phyloP scores from a whole-genome alignment of 176 grass and related monocot species.

The Raddia guianensis region DNA sequence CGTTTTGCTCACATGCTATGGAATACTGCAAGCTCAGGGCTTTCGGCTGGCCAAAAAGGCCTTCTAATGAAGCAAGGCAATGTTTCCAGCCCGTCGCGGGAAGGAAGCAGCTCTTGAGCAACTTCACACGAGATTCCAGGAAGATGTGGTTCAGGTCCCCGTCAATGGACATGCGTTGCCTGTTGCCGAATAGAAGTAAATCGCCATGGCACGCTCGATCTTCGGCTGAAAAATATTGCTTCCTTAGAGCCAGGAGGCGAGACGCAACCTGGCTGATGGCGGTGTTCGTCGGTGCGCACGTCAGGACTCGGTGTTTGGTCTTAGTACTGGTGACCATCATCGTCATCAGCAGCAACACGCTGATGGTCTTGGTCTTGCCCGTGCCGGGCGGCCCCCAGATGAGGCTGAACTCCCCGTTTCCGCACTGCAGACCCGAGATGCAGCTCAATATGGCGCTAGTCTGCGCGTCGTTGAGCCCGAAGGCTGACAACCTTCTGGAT shows the following conservation, averaged over 20 bases:
- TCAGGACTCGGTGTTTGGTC: constrained; percentile 44
- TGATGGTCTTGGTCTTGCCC: constrained; percentile 80
- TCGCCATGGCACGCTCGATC: constrained; percentile 20
- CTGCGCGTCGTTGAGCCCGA: constrained; percentile 63
- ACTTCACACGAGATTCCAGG: constrained; percentile 46
- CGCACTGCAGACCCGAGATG: constrained; percentile 39
- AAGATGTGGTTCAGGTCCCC: constrained; percentile 52
- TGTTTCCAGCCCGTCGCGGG: constrained; percentile 47
- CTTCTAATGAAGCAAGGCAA: constrained; percentile 35
- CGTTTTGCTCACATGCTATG: background rate
- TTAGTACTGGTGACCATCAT: background rate
- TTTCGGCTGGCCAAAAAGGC: constrained; percentile 16
- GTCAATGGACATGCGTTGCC: constrained; percentile 36
- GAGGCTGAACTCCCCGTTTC: constrained; percentile 35
- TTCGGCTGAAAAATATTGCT: background rate
- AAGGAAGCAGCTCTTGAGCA: constrained; percentile 44
- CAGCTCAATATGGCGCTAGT: constrained; percentile 41
- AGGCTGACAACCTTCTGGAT: constrained; percentile 30
- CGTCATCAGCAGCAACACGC: constrained; percentile 35
- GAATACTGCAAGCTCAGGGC: background rate
- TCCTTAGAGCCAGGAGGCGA: constrained; percentile 45
- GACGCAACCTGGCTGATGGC: constrained; percentile 62
- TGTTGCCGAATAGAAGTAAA: constrained; percentile 65
- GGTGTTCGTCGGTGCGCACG: constrained; percentile 69
- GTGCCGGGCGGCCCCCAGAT: constrained; percentile 82